Evolutionary conservation across 2,329 filamentous ascomycete genomes (phyloP).

Genomic region (Bretziella fagacearum): DNA sequence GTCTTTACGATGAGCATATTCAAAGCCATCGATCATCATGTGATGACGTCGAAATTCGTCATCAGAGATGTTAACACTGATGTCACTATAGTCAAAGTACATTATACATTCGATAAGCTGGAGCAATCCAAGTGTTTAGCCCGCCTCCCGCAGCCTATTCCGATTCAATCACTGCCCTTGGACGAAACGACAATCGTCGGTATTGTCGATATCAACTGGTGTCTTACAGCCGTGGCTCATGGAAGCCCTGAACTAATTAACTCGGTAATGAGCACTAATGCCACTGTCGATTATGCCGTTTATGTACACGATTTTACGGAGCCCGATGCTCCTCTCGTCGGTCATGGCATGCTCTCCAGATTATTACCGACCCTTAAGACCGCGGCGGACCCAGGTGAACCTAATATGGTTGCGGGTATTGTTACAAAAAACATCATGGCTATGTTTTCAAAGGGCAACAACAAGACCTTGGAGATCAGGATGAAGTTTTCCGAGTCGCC

Average conservation of each 20-base stretch:
- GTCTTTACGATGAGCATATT: too few relatives aligned
- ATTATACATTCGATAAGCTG: slow-evolving; percentile 88
- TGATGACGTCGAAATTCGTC: slow-evolving; percentile 9
- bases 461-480: slow-evolving; percentile 85
- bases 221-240: slow-evolving; percentile 61
- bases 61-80: slow-evolving; percentile 16
- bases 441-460: slow-evolving; percentile 65
- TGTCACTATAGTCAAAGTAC: slow-evolving; percentile 62
- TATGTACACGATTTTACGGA: slow-evolving; percentile 97
- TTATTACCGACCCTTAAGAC: slow-evolving; percentile 32
- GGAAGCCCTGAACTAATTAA: slow-evolving; percentile 63
- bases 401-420: slow-evolving; percentile 68
- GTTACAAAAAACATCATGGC: slow-evolving; percentile 75
- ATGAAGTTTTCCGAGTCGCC: slow-evolving; percentile 63
- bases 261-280: slow-evolving; percentile 29
- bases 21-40: too few relatives aligned
- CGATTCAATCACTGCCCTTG: slow-evolving; percentile 63
- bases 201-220: slow-evolving; percentile 71
- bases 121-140: slow-evolving; percentile 81
- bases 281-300: slow-evolving; percentile 73
- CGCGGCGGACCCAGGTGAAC: neutral
- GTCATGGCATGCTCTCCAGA: slow-evolving; percentile 88
- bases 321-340: slow-evolving; percentile 78
- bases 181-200: slow-evolving; percentile 72
- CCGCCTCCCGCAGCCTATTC: slow-evolving; percentile 60